Evolutionary conservation across 2,329 filamentous ascomycete species (phyloP).

Genomic region (Cercospora zeae-maydis): DNA sequence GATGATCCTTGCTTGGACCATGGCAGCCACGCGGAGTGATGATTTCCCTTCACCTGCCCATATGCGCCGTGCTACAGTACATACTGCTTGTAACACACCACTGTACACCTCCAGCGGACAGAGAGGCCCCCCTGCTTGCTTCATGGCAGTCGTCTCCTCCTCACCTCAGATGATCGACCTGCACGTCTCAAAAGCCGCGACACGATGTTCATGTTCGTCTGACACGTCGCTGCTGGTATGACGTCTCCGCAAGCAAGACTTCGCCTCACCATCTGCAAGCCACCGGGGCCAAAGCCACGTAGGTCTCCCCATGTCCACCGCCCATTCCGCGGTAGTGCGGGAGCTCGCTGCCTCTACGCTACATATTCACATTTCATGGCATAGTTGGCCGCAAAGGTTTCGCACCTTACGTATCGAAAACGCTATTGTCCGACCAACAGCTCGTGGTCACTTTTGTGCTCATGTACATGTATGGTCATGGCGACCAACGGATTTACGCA

Average conservation of each 20-base stretch:
- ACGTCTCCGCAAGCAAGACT: neutral
- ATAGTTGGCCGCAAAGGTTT: too few relatives aligned
- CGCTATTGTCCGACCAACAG: too few relatives aligned
- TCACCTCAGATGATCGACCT: too few relatives aligned
- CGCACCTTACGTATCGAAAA: too few relatives aligned
- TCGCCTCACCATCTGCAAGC: neutral
- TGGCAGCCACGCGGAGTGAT: neutral
- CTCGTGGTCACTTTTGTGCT: too few relatives aligned
- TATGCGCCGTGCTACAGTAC: neutral
- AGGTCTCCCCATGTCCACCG: neutral
- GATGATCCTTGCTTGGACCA: conserved; percentile 4
- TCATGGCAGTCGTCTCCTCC: too few relatives aligned
- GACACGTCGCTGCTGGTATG: neutral
- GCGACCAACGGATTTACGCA: too few relatives aligned
- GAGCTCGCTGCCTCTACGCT: too few relatives aligned
- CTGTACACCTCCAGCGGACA: too few relatives aligned
- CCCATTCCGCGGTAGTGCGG: neutral
- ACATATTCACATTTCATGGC: too few relatives aligned
- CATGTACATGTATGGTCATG: too few relatives aligned
- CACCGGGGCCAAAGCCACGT: neutral
- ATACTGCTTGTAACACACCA: neutral
- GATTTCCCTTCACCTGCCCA: neutral
- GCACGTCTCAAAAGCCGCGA: neutral
- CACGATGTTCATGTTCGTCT: neutral
- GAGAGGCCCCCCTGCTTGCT: neutral